phyloP scores from a whole-genome alignment of 495 filamentous ascomycete species.

The Penicillium canariense region DNA sequence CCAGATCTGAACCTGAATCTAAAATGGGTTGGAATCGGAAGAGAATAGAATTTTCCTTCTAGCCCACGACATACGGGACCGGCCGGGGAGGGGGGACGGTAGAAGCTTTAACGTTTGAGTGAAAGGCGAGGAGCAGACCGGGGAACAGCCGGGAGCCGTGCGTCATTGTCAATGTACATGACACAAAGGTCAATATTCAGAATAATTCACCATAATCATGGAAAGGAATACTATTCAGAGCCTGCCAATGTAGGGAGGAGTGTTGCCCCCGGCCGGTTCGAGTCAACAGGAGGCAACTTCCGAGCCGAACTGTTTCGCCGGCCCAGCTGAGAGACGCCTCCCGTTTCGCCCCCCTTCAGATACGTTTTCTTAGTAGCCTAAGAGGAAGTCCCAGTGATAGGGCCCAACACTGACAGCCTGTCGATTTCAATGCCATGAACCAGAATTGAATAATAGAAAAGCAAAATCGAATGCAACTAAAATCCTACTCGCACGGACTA shows the following conservation, averaged over 20 bases:
- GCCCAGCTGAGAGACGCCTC: neutral
- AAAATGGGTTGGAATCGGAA: neutral
- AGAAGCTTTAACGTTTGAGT: slow-evolving; percentile 8
- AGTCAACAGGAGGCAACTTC: neutral
- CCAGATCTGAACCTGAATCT: neutral
- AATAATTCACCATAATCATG: neutral
- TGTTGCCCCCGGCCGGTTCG: neutral
- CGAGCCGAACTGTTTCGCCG: neutral
- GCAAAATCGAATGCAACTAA: too few relatives aligned
- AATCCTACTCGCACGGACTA: too few relatives aligned
- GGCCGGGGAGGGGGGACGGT: neutral
- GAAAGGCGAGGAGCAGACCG: neutral
- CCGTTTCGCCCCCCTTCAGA: neutral
- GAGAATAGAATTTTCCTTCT: neutral
- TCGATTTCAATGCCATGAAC: too few relatives aligned
- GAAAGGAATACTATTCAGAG: neutral
- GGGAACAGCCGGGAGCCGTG: neutral
- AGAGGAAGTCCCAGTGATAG: too few relatives aligned
- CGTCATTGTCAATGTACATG: slow-evolving; percentile 8
- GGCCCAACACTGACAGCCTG: too few relatives aligned
- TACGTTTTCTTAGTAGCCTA: too few relatives aligned
- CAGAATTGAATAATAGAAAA: too few relatives aligned
- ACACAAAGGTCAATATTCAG: neutral
- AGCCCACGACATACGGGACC: slow-evolving; percentile 1
- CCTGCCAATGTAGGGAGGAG: neutral